Evolutionary conservation across 345 rosid genomes (phyloP).

Genomic region (Salix caprea): DNA sequence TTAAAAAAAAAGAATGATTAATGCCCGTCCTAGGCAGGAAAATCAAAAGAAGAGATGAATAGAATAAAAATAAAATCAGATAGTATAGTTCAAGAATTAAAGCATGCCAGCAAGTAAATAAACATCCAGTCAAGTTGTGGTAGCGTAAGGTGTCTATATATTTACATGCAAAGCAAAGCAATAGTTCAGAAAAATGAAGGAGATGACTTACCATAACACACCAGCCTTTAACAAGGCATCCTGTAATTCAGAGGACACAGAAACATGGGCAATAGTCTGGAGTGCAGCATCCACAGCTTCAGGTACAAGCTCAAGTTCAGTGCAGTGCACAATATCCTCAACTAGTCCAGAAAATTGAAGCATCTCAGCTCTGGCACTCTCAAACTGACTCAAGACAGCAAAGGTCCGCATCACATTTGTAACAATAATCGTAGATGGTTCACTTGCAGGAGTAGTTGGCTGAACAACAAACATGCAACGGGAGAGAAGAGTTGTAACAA

Average conservation of each 20-base stretch:
- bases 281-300: constrained; percentile 94
- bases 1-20: background rate
- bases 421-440: constrained; percentile 88
- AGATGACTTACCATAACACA: constrained; percentile 68
- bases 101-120: background rate
- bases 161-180: background rate
- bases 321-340: constrained; percentile 89
- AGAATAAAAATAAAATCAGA: background rate
- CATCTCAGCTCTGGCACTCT: constrained; percentile 77
- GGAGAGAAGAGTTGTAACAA: constrained; percentile 79
- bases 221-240: constrained; percentile 82
- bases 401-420: constrained; percentile 88
- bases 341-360: constrained; percentile 68
- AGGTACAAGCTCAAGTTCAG: constrained; percentile 88
- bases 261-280: constrained; percentile 74
- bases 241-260: constrained; percentile 81
- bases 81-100: background rate
- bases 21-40: background rate
- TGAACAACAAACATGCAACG: constrained; percentile 96
- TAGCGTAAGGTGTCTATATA: too few species aligned
- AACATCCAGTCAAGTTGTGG: background rate
- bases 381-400: constrained; percentile 83
- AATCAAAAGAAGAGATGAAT: background rate
- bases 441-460: constrained; percentile 85
- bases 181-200: background rate